Base-by-base conservation (phyloP, 495 filamentous ascomycete species). In the Penicillium lagena region DNA sequence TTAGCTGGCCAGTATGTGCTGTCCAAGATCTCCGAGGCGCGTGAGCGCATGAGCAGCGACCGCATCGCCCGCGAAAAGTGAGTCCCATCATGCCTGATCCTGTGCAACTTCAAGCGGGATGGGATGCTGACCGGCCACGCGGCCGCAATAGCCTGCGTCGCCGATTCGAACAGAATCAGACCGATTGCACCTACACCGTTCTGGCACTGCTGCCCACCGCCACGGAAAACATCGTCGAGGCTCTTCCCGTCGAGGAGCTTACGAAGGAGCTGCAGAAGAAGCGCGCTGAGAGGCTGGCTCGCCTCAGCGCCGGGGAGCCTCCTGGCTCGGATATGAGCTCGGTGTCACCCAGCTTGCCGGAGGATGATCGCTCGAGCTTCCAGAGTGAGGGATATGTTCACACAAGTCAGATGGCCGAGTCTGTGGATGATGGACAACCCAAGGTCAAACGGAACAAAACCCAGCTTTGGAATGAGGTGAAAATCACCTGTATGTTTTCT, bases 121-220 rank as follows among this genome's bases (percentile, higher is more conserved):
- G 12, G 37, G 27, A 44, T 22, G 50, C 47, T 58, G 37, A 58
- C 55, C 40, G 22, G 22, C 22, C 22, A 22, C 22, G 33, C 36
- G 12, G 32, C n/a, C 14, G 27, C 11, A 37, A 45, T 48, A 97
- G 93, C 67, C 75, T 98, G 51, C 87, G 90, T 37, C 85, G 93
- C 43, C 84, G 93, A 52, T 98, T 98, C 71, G 87, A 96, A 62
- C 93, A 97, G 63, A 97, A 98, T 58, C 93, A 98, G 55, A 91
- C 95, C 60, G 94, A 97, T 66, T 98, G 93, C 64, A 95, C 90
- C 37, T 95, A 88, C 63, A 98, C 93, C n/a, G 88, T 97, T 17
- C 83, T 96, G 12, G 93, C 89, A n/a, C 75, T 98, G 41, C 75
- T 98, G 9, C 94, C 94, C 2, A 93, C 89, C 29, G 87, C 89